Evolutionary conservation across 2,329 filamentous ascomycete genomes (phyloP), one percentile per base, ranked within the genome.

Genomic region (Xylariales sp.): DNA sequence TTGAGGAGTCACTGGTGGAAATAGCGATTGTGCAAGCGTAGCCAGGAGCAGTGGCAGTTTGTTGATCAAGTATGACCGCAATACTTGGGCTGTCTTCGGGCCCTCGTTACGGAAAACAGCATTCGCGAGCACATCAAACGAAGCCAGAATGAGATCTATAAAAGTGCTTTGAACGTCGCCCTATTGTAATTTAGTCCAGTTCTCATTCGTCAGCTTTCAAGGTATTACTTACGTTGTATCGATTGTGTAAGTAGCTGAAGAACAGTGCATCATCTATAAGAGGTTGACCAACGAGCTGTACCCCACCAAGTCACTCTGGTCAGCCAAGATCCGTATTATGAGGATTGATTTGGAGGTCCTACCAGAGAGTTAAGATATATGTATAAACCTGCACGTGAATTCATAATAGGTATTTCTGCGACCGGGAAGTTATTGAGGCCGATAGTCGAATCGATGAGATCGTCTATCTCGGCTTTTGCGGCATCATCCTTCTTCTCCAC

Each of bases 111-210:
- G 78, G 49, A 93, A 87, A 45, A 91, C 85, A 5, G 85, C 85
- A 53, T 95, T 95, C 24, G 89, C 86, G 13, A 98, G 70, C 5
- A 94, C 76, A 51, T 97, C 90, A 53, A 98, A 97, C 0, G 89
- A 83, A 2, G 89, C 88, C 8, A 91, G 76, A 29, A 97, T 85
- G 2, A 97, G 70, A 51, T 96, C 89, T 38, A 88, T 79, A 1
- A 86, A 80, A 30, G 88, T 81, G 11, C 78, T 74, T 59, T 91
- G 85, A 29, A 85, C 74, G 51, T 95, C 85, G 27, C 84, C 85
- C 76, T 89, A 38, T 2, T 13, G 5, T 8, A 19, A 37, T 70
- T 31, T n/a, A n/a, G n/a, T n/a, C n/a, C n/a, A n/a, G n/a, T n/a
- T n/a, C n/a, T n/a, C n/a, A n/a, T n/a, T n/a, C n/a, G n/a, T n/a